These are phyloP conservation scores for Ophiostoma perfectum DNA, from an alignment of 2,329 filamentous ascomycete species.

Conservation along the genomic window DNA sequence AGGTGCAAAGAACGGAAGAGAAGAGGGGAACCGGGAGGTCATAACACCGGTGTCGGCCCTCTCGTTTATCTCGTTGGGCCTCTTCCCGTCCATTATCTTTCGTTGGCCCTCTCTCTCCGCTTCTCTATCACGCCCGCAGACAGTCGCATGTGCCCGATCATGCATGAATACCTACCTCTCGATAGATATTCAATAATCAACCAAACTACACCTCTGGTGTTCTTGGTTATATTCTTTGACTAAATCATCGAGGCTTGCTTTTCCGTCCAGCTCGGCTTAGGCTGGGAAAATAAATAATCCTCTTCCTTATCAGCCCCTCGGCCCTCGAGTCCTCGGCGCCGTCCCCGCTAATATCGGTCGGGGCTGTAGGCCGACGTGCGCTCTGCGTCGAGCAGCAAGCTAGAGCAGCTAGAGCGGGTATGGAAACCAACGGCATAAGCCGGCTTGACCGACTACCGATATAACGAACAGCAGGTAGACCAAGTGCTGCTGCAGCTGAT, in stretches of 20 bases:
- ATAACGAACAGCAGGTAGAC: no score
- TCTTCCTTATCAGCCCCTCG: not conserved
- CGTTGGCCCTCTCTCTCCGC: no score
- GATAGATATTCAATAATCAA: no score
- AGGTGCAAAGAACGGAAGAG: not conserved
- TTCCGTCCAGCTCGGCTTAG: not conserved
- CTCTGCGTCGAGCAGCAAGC: not conserved
- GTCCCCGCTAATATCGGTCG: not conserved
- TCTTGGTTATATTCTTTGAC: not conserved
- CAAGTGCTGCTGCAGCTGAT: no score
- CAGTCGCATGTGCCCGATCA: not conserved
- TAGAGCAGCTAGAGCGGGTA: not conserved
- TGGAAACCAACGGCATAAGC: not conserved
- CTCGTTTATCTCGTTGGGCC: no score
- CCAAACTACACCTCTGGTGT: no score
- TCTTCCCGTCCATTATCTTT: no score
- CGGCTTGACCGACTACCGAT: not conserved
- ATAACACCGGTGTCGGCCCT: slow-evolving; percentile 6
- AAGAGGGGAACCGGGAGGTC: slow-evolving; percentile 9
- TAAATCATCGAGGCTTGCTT: not conserved
- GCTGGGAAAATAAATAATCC: not conserved
- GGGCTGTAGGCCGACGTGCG: not conserved
- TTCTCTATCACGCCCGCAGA: not conserved
- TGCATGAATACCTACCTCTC: no score
- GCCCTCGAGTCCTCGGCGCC: not conserved